phyloP scores from a whole-genome alignment of 2,329 filamentous ascomycete genomes.

The Diaporthe sp. region DNA sequence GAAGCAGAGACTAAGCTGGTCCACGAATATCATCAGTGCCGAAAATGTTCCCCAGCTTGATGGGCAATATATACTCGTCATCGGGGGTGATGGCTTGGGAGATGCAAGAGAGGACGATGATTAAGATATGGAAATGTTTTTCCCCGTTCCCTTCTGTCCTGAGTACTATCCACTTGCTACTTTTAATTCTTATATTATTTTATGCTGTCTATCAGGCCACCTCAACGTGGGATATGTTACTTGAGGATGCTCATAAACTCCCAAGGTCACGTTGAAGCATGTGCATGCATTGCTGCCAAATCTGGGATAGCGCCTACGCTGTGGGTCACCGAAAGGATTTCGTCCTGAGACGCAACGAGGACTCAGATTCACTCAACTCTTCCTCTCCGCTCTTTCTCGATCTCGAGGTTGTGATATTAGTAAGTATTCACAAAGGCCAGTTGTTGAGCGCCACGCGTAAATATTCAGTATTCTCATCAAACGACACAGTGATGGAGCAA shows the following conservation, averaged over 20 bases:
- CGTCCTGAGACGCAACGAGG: too few species aligned
- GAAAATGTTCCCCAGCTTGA: background rate
- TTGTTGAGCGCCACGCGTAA: background rate
- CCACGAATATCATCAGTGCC: background rate
- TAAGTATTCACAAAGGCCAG: too few species aligned
- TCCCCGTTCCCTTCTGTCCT: too few species aligned
- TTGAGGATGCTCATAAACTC: background rate
- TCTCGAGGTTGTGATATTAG: background rate
- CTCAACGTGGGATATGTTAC: too few species aligned
- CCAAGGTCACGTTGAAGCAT: background rate
- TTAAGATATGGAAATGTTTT: background rate
- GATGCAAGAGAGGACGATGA: background rate
- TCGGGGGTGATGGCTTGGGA: background rate
- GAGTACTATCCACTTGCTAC: too few species aligned
- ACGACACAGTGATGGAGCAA: background rate
- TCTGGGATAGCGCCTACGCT: background rate
- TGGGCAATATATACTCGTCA: slow-evolving; percentile 8
- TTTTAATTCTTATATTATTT: too few species aligned
- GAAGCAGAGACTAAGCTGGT: background rate
- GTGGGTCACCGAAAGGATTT: too few species aligned
- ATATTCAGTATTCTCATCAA: background rate
- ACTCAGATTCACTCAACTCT: background rate
- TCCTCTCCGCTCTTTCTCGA: background rate
- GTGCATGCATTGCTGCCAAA: background rate
- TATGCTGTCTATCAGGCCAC: too few species aligned